Conservation (phyloP, 495 filamentous ascomycete genomes). For the Penicillium cinerascens region DNA sequence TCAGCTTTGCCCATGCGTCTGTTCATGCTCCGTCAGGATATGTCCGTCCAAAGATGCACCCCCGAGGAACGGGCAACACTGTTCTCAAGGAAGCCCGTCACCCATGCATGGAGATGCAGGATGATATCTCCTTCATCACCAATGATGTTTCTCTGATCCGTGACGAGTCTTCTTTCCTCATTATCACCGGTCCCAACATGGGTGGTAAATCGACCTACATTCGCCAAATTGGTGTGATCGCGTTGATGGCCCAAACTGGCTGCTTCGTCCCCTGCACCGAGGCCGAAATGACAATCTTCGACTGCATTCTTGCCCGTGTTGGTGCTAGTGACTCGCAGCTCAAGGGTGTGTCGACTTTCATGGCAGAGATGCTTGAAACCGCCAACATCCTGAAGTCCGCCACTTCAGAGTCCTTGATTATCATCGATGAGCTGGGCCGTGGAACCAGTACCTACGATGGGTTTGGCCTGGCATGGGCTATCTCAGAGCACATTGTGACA, state of each 20-base stretch:
- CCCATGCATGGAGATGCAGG: slow-evolving; percentile 99
- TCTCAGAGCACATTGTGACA: slow-evolving; percentile 93
- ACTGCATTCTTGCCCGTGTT: slow-evolving; percentile 95
- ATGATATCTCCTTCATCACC: slow-evolving; percentile 97
- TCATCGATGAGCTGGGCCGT: slow-evolving; percentile 97
- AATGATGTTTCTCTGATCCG: slow-evolving; percentile 89
- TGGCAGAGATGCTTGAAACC: slow-evolving; percentile 99
- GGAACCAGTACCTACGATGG: slow-evolving; percentile 98
- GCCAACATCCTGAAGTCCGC: slow-evolving; percentile 98
- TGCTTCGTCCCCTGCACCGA: slow-evolving; percentile 93
- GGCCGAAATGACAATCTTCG: slow-evolving; percentile 93
- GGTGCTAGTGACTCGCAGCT: slow-evolving; percentile 94
- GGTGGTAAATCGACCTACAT: slow-evolving; percentile 99
- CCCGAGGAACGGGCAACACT: slow-evolving; percentile 85
- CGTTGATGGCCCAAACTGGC: slow-evolving; percentile 94
- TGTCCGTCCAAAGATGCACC: slow-evolving; percentile 86
- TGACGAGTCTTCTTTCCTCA: slow-evolving; percentile 82
- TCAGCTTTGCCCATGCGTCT: slow-evolving; percentile 90
- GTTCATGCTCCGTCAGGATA: slow-evolving; percentile 92
- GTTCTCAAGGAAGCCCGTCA: slow-evolving; percentile 90
- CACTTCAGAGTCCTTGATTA: slow-evolving; percentile 89
- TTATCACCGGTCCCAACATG: slow-evolving; percentile 99
- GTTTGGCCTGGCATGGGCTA: slow-evolving; percentile 97
- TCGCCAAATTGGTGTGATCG: slow-evolving; percentile 94
- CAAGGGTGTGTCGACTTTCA: slow-evolving; percentile 98